Base-by-base conservation (phyloP, 768 basidiomycete genomes). In the Hygrophorus russula region DNA sequence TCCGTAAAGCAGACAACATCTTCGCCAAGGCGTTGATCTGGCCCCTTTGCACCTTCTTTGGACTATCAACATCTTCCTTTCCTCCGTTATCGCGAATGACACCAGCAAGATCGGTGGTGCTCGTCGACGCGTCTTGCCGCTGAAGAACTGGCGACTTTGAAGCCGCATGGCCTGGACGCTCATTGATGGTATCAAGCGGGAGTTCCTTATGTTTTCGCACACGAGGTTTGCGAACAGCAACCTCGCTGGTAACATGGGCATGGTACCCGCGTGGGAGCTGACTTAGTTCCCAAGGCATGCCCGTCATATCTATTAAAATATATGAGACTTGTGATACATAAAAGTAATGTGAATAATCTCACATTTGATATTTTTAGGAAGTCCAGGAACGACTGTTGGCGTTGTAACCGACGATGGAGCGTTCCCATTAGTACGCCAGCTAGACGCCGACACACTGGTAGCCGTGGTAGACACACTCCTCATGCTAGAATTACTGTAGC, bases 1-100 rank as follows among this genome's bases (percentile, higher is more conserved):
- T 80, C 55, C 82, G 71, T 62, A 87, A 61, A 41, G 83, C 82
- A 45, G 80, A 87, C 46, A 92, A 67, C 86, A 93, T 88, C 79
- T 92, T 92, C 46, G 89, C 89, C 53, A 93, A 69, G 33, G 86
- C 76, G 54, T 81, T 80, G 65, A 91, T 91, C 69, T 92, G 90
- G 38, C 82, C 85, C 63, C 82, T 90, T 67, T 88, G 81, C 55
- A 86, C 82, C 66, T 84, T 89, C 72, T 86, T 74, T 39, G 64
- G 63, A 39, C 70, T 67, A 28, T 73, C 70, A 45, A 63, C 57
- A 15, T 67, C 70, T 44, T 71, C 74, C 41, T 68, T 68, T 19
- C 35, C 35, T 15, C n/a, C 19, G n/a, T 36, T 36, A 14, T 14
- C 19, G 7, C 8, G 8, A 17, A 35, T 60, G 47, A 50, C 53